Conservation (phyloP, 768 basidiomycete genomes). For the Neoboletus magnificus region DNA sequence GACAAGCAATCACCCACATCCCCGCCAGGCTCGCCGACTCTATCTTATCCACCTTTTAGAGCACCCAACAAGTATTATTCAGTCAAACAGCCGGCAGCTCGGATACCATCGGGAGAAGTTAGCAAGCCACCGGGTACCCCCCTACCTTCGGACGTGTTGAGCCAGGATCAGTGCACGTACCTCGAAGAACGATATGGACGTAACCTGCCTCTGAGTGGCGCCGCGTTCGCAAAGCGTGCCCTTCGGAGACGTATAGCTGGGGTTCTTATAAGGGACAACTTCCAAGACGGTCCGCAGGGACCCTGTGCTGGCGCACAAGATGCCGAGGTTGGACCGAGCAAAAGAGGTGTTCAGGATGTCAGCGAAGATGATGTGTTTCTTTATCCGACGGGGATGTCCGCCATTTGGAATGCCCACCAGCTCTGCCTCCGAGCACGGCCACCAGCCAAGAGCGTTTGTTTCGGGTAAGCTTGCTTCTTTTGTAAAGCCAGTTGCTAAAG, state of each 20-base stretch:
- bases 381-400: conserved; percentile 86
- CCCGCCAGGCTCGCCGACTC: conserved; percentile 18
- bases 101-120: conserved; percentile 5
- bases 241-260: conserved; percentile 89
- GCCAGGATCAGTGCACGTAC: conserved; percentile 65
- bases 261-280: conserved; percentile 62
- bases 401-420: conserved; percentile 90
- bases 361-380: conserved; percentile 88
- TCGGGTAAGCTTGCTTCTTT: conserved; percentile 61
- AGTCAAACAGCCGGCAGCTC: conserved; percentile 15
- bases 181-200: conserved; percentile 95
- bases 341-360: conserved; percentile 63
- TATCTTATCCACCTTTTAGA: conserved; percentile 38
- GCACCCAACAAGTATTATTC: conserved; percentile 59
- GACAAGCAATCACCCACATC: conserved; percentile 31
- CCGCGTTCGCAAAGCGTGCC: conserved; percentile 79
- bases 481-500: neutral
- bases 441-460: conserved; percentile 82
- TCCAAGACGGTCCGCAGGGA: conserved; percentile 30
- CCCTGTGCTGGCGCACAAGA: conserved; percentile 45
- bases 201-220: conserved; percentile 73
- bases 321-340: conserved; percentile 56
- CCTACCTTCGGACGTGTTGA: conserved; percentile 44
- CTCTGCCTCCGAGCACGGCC: conserved; percentile 51
- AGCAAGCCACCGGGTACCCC: conserved; percentile 5